phyloP scores from a whole-genome alignment of 371 early-diverging fungal genomes.

The Synchytrium microbalum region DNA sequence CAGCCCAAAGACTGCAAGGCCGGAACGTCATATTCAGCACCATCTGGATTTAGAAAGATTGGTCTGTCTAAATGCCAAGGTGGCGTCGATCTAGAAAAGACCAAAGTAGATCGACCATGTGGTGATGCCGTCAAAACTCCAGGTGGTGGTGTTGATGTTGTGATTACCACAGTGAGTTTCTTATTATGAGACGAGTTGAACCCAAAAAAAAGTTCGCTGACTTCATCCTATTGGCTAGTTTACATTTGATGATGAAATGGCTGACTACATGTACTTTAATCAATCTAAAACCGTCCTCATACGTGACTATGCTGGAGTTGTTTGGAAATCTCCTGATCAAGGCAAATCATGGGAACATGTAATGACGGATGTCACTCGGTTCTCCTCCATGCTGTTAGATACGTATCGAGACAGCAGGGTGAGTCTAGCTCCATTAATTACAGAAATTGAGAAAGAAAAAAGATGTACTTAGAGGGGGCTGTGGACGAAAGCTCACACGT shows the following conservation, averaged over 20 bases:
- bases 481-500: too few relatives aligned
- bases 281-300: slow-evolving; percentile 46
- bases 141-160: slow-evolving; percentile 7
- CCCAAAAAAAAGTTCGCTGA: too few relatives aligned
- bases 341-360: slow-evolving; percentile 58
- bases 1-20: slow-evolving; percentile 30
- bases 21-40: slow-evolving; percentile 62
- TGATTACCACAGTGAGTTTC: background rate
- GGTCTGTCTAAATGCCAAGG: slow-evolving; percentile 40
- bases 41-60: slow-evolving; percentile 81
- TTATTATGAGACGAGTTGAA: too few relatives aligned
- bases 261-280: slow-evolving; percentile 59
- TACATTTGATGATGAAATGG: slow-evolving; percentile 41
- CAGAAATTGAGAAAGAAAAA: too few relatives aligned
- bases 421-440: too few relatives aligned
- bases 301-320: slow-evolving; percentile 45
- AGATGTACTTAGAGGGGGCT: too few relatives aligned
- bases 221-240: too few relatives aligned
- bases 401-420: slow-evolving; percentile 54
- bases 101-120: slow-evolving; percentile 50
- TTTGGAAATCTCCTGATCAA: slow-evolving; percentile 63
- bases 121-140: slow-evolving; percentile 17
- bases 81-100: slow-evolving; percentile 50
- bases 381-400: slow-evolving; percentile 56
- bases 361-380: slow-evolving; percentile 17